Percentiles rank a stretch among this genome's conserved stretches.
These are phyloP conservation scores for Epichloe bromicola DNA, from an alignment of 2,329 filamentous ascomycete genomes.

Conservation along the genomic window DNA sequence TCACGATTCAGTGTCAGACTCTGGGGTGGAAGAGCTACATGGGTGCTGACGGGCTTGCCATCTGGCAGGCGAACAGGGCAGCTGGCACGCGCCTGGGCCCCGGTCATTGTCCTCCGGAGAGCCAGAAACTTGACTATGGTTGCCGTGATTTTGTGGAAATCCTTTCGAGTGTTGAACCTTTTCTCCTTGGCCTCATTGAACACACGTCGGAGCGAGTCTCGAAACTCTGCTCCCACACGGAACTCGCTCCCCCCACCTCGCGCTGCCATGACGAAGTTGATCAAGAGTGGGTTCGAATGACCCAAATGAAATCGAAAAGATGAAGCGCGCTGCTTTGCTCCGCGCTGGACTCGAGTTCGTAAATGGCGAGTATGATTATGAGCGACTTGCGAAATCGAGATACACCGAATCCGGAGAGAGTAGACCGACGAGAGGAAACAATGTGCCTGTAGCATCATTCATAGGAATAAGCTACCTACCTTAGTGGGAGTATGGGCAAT, in stretches of 20 bases:
- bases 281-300: neutral
- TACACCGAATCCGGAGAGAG: too few species aligned
- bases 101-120: constrained; percentile 5
- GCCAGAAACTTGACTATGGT: constrained; percentile 8
- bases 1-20: constrained; percentile 5
- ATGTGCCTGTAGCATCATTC: too few species aligned
- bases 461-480: too few species aligned
- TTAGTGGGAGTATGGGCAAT: too few species aligned
- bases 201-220: constrained; percentile 6
- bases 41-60: constrained; percentile 7
- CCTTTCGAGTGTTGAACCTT: neutral
- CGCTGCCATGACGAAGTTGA: neutral
- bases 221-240: constrained; percentile 7
- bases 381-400: too few species aligned
- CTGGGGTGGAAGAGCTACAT: constrained; percentile 6
- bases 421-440: too few species aligned
- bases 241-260: constrained; percentile 5
- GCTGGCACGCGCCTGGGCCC: constrained; percentile 8
- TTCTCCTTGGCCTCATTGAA: constrained; percentile 11
- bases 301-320: too few species aligned
- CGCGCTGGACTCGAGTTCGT: too few species aligned
- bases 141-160: constrained; percentile 9
- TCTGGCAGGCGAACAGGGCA: constrained; percentile 11
- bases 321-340: too few species aligned
- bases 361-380: too few species aligned